Evolutionary conservation across 2,329 filamentous ascomycete species (phyloP).

Genomic region (Nemania sp.): DNA sequence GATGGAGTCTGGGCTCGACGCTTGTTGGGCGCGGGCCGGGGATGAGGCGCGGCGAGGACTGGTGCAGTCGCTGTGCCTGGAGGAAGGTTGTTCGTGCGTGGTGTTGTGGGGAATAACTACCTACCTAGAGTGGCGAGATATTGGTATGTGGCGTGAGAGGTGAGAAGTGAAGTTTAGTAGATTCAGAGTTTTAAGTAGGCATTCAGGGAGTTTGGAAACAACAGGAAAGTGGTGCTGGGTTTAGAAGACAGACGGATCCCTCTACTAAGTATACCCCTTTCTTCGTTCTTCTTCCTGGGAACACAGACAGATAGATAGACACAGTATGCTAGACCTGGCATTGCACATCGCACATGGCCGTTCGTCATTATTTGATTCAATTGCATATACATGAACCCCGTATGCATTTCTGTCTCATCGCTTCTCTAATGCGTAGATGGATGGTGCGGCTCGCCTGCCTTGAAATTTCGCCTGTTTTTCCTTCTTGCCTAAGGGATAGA

Average conservation of each 20-base stretch:
- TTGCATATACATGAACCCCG: conserved; percentile 11
- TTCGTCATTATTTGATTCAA: conserved; percentile 13
- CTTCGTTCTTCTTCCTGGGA: conserved; percentile 2
- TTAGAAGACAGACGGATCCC: not conserved
- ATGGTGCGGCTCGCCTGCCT: not conserved
- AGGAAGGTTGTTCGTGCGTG: conserved; percentile 28
- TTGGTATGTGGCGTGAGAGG: not conserved
- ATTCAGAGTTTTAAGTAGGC: too few species aligned
- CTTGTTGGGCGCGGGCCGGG: conserved; percentile 27
- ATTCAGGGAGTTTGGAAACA: conserved; percentile 9
- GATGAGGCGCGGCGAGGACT: conserved; percentile 27
- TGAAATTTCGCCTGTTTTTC: not conserved
- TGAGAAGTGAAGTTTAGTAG: too few species aligned
- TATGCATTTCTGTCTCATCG: not conserved
- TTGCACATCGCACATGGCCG: not conserved
- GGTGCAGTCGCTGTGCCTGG: conserved; percentile 34
- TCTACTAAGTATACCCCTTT: not conserved
- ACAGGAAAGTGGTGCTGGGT: not conserved
- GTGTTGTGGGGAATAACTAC: conserved; percentile 25
- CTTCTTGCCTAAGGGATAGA: too few species aligned
- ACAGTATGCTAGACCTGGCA: not conserved
- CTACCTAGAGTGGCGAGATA: too few species aligned
- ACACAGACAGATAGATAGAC: conserved; percentile 13
- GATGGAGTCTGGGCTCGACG: conserved; percentile 33
- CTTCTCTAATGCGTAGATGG: not conserved